phyloP scores from a whole-genome alignment of 2,329 filamentous ascomycete species.

The Amesomyces nigricolor region DNA sequence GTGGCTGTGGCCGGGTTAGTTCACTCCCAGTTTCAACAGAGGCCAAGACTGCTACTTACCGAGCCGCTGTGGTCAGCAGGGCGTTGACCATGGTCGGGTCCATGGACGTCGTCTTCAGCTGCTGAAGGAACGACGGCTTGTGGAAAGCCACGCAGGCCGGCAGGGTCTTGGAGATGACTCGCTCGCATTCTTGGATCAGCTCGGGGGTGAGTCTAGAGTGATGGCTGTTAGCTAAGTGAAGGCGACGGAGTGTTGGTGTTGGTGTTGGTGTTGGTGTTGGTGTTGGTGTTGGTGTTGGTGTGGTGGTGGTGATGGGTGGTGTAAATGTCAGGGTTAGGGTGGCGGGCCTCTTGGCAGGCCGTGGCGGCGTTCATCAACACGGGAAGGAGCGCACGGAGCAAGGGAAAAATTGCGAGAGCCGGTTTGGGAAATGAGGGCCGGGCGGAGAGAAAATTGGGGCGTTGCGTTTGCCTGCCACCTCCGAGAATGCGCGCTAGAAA shows the following conservation, averaged over 20 bases:
- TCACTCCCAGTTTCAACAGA: constrained; percentile 2
- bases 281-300: neutral
- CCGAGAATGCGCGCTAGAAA: constrained; percentile 22
- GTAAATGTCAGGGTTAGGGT: no score
- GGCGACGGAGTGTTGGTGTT: no score
- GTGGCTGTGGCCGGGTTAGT: constrained; percentile 36
- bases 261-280: neutral
- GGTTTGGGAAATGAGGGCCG: constrained; percentile 27
- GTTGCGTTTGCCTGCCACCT: constrained; percentile 10
- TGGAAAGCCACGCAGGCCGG: constrained; percentile 58
- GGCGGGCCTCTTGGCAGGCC: no score
- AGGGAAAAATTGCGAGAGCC: constrained; percentile 19
- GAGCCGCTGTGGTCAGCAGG: constrained; percentile 51
- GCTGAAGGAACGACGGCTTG: constrained; percentile 56
- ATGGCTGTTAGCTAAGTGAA: constrained; percentile 12
- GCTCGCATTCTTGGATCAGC: constrained; percentile 53
- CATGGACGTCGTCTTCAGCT: constrained; percentile 51
- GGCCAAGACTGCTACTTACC: constrained; percentile 40
- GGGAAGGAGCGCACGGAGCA: constrained; percentile 24
- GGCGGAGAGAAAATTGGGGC: constrained; percentile 28
- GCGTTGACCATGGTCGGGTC: constrained; percentile 54
- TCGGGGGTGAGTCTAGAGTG: constrained; percentile 48
- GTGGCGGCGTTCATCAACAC: constrained; percentile 15
- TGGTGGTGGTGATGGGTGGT: no score
- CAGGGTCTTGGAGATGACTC: constrained; percentile 55